Base-by-base conservation (phyloP, 1,139 yeast genomes). In the Nadsonia starkeyi-henricii region DNA sequence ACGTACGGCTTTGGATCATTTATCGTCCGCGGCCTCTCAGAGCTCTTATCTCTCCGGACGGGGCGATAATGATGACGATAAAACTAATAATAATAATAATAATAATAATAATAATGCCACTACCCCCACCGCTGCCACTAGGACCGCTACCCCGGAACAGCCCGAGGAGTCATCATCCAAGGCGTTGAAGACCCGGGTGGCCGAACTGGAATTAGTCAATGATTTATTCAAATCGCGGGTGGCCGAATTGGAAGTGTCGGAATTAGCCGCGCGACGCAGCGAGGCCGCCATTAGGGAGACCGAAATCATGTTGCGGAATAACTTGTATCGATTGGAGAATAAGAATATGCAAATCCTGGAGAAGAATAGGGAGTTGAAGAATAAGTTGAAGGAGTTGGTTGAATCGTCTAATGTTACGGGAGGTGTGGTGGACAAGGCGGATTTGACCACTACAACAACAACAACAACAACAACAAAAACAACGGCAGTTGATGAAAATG, bases 131-230 rank as follows among this genome's bases (percentile, higher is more conserved):
- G n/a, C n/a, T n/a, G n/a, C n/a, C n/a, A n/a, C n/a, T n/a, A n/a
- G n/a, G n/a, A n/a, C n/a, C n/a, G n/a, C n/a, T n/a, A n/a, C n/a
- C n/a, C n/a, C n/a, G n/a, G n/a, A n/a, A n/a, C n/a, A n/a, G n/a
- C n/a, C n/a, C n/a, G n/a, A n/a, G n/a, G n/a, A n/a, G n/a, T n/a
- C n/a, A n/a, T 56, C 60, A 43, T 58, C 65, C 1, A 55, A 63
- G 1, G 61, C 63, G 19, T 53, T 62, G 9, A 76, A 78, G 54
- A 84, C 95, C 0, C 71, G 94, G 51, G 85, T 88, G 20, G 78
- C 85, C n/a, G 97, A 89, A 62, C 72, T 89, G 51, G 96, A 89
- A 62, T 71, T 89, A 45, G 95, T 89, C 42, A 88, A 86, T 59
- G 96, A 88, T 60, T 70, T 89, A 53, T 84, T 85, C 68, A 75